A percentile compares a stretch with the other conserved stretches of the same genome.
Conservation (phyloP, 75 land plant species). For the Selaginella moellendorffii region DNA sequence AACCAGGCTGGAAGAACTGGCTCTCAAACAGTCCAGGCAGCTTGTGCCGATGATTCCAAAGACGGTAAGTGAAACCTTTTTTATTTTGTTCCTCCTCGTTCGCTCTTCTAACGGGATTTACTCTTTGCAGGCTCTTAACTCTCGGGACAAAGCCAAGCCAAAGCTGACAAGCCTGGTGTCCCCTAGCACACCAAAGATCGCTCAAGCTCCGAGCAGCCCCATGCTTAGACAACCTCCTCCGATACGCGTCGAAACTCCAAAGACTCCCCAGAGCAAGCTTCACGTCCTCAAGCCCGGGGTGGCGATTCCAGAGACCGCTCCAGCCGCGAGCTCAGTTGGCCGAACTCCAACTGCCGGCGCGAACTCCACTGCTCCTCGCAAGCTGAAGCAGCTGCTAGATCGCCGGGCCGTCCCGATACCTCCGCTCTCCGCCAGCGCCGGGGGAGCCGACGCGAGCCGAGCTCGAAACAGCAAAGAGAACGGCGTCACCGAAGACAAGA, state of each 20-base stretch:
- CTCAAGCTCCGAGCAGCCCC: constrained; percentile 13
- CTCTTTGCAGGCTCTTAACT: neutral
- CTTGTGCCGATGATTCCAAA: constrained; percentile 72
- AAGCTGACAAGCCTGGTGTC: constrained; percentile 15
- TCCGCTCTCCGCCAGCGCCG: neutral
- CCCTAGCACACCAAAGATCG: constrained; percentile 9
- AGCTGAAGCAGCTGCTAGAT: constrained; percentile 22
- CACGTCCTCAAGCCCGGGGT: constrained; percentile 8
- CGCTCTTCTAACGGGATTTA: neutral
- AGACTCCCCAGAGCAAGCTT: constrained; percentile 15
- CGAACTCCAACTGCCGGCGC: constrained; percentile 7
- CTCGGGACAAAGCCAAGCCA: constrained; percentile 16
- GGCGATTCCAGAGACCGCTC: constrained; percentile 8
- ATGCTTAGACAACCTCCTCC: constrained; percentile 6
- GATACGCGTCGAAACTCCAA: constrained; percentile 13
- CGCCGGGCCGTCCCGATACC: constrained; percentile 15
- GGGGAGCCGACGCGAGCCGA: too few species aligned
- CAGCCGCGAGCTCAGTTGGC: constrained; percentile 1
- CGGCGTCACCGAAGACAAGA: constrained; percentile 13
- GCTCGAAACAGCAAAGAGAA: too few species aligned
- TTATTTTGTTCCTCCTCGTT: constrained; percentile 7
- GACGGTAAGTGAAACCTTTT: constrained; percentile 22
- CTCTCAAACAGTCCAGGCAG: constrained; percentile 52
- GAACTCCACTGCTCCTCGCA: constrained; percentile 10
- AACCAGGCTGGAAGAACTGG: constrained; percentile 57